These are phyloP conservation scores for Salmacisia buchloeana DNA, from an alignment of 1,284 basidiomycete genomes.

Conservation along the genomic window DNA sequence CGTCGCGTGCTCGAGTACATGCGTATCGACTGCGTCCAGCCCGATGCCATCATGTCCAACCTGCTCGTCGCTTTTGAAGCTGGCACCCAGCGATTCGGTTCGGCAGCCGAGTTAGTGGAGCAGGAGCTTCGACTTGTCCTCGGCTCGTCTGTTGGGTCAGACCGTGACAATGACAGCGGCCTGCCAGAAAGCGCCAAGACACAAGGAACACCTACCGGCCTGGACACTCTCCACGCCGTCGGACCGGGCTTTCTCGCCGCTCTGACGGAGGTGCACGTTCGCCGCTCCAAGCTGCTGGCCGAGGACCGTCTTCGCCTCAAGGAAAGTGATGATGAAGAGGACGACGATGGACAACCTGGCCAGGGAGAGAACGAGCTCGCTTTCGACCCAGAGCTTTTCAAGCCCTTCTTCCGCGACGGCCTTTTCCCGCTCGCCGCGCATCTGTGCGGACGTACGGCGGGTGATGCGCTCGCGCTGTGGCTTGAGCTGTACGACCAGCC, in stretches of 20 bases:
- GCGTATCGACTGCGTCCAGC: neutral
- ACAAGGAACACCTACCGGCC: neutral
- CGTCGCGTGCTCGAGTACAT: neutral
- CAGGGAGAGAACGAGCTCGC: no score
- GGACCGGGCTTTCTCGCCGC: neutral
- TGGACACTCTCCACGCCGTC: neutral
- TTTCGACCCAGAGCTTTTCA: no score
- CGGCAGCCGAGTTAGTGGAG: neutral
- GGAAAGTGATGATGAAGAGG: no score
- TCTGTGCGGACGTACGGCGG: neutral
- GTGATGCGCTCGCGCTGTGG: neutral
- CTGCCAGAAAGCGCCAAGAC: neutral
- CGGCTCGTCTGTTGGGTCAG: neutral
- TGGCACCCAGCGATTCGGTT: neutral
- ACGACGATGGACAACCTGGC: neutral
- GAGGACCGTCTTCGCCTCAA: neutral
- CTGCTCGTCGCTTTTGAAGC: neutral
- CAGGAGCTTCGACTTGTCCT: neutral
- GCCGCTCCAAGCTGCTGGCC: neutral
- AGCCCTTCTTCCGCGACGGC: no score
- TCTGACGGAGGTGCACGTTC: neutral
- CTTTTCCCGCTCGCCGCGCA: neutral
- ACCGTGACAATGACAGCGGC: neutral
- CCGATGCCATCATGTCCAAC: neutral
- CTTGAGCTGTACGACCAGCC: neutral